phyloP scores from a whole-genome alignment of 2,329 filamentous ascomycete species.

The Phialophora verrucosa region DNA sequence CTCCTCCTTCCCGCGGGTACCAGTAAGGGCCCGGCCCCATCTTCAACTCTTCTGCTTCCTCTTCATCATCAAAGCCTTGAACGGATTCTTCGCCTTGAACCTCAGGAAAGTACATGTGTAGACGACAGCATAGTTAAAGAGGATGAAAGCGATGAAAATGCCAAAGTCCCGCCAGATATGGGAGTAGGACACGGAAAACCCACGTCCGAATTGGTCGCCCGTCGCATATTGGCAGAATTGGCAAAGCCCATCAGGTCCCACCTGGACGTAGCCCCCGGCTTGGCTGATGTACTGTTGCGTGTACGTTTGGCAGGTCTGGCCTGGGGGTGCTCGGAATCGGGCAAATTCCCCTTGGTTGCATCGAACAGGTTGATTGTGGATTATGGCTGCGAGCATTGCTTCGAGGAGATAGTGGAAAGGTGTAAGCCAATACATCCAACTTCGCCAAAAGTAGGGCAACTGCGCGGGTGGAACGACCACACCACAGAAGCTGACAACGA shows the following conservation, averaged over 20 bases:
- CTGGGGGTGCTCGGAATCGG: slow-evolving; percentile 59
- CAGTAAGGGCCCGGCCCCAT: neutral
- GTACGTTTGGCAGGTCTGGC: slow-evolving; percentile 66
- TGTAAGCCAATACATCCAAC: slow-evolving; percentile 71
- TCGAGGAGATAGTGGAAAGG: slow-evolving; percentile 82
- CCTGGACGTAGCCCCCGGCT: slow-evolving; percentile 55
- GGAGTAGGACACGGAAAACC: slow-evolving; percentile 59
- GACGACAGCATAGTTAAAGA: slow-evolving; percentile 62
- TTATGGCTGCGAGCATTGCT: slow-evolving; percentile 69
- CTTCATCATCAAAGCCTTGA: slow-evolving; percentile 30
- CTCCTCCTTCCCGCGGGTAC: neutral
- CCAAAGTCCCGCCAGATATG: slow-evolving; percentile 82
- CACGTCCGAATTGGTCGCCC: slow-evolving; percentile 50
- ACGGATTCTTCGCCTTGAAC: slow-evolving; percentile 36
- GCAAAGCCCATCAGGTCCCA: slow-evolving; percentile 55
- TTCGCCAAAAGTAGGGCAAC: slow-evolving; percentile 69
- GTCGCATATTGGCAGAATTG: slow-evolving; percentile 50
- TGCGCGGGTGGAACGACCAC: slow-evolving; percentile 71
- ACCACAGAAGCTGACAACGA: slow-evolving; percentile 74
- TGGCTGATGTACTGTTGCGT: slow-evolving; percentile 58
- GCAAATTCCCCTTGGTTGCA: slow-evolving; percentile 72
- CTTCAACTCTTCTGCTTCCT: slow-evolving; percentile 15
- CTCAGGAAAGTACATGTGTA: slow-evolving; percentile 33
- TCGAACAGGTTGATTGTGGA: slow-evolving; percentile 68
- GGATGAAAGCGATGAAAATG: slow-evolving; percentile 76